These are phyloP conservation scores for Fistulifera solaris DNA, from an alignment of 108 stramenopile genomes.

Conservation along the genomic window DNA sequence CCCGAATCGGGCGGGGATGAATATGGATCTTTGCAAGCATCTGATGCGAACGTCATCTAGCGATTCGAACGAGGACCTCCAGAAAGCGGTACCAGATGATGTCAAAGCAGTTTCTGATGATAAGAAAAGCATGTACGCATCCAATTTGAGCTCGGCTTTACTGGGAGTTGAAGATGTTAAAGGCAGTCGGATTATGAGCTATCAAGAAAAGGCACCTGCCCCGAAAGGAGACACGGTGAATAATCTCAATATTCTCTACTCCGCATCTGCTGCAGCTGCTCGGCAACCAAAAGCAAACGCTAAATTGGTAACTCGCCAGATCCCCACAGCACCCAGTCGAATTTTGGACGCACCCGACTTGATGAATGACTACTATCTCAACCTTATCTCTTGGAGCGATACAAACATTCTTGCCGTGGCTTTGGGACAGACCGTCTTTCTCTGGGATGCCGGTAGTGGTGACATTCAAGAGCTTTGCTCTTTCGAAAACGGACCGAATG, in stretches of 20 bases:
- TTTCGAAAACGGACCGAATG: constrained; percentile 50
- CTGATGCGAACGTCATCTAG: constrained; percentile 62
- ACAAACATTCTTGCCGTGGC: constrained; percentile 96
- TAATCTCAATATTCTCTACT: constrained; percentile 92
- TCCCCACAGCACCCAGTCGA: constrained; percentile 91
- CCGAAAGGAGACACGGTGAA: constrained; percentile 95
- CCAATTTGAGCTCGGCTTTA: constrained; percentile 43
- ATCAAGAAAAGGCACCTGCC: constrained; percentile 91
- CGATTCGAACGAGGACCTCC: background rate
- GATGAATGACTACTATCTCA: constrained; percentile 96
- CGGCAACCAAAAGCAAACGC: constrained; percentile 33
- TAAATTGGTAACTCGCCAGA: constrained; percentile 76
- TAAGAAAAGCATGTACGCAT: constrained; percentile 67
- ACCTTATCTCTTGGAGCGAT: constrained; percentile 89
- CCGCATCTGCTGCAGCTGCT: constrained; percentile 51
- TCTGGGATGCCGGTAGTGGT: constrained; percentile 97
- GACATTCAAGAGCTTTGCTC: constrained; percentile 89
- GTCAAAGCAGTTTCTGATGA: constrained; percentile 69
- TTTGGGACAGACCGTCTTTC: constrained; percentile 92
- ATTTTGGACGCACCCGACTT: constrained; percentile 96
- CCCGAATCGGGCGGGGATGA: constrained; percentile 61
- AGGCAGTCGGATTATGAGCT: constrained; percentile 80
- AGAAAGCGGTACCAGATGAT: constrained; percentile 14
- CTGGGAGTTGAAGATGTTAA: constrained; percentile 55
- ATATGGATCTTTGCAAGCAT: constrained; percentile 62